Evolutionary conservation across 2,329 filamentous ascomycete species (phyloP).

Genomic region (Huntiella decipiens): DNA sequence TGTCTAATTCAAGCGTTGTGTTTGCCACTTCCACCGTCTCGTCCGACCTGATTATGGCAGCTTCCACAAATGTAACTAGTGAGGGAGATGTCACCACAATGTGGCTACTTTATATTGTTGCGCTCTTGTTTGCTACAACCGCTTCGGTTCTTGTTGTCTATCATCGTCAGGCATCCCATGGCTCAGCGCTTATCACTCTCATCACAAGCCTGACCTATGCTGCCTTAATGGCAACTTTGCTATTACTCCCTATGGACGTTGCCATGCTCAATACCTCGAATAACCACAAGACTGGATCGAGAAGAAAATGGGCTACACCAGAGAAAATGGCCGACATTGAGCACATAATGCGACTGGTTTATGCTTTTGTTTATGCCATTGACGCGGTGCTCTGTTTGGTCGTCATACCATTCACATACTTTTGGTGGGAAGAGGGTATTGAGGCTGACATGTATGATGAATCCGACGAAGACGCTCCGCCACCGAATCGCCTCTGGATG

Average conservation of each 20-base stretch:
- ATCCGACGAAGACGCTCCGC: conserved; percentile 37
- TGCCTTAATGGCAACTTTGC: conserved; percentile 71
- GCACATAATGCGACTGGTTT: conserved; percentile 66
- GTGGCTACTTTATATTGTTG: conserved; percentile 83
- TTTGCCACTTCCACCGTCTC: no score
- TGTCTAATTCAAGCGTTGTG: no score
- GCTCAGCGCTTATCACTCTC: conserved; percentile 62
- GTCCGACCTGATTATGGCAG: background rate
- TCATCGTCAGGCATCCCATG: conserved; percentile 74
- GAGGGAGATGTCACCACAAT: conserved; percentile 35
- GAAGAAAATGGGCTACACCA: conserved; percentile 90
- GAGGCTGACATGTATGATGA: conserved; percentile 64
- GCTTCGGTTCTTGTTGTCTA: conserved; percentile 74
- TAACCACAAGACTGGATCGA: conserved; percentile 52
- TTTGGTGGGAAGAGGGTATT: conserved; percentile 95
- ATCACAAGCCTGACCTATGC: conserved; percentile 79
- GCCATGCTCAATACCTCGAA: conserved; percentile 83
- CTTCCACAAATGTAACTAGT: background rate
- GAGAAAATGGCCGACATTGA: conserved; percentile 61
- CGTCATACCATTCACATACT: conserved; percentile 89
- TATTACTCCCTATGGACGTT: conserved; percentile 87
- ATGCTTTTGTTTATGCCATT: conserved; percentile 81
- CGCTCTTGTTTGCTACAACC: conserved; percentile 54
- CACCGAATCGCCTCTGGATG: conserved; percentile 51
- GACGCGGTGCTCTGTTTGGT: conserved; percentile 79